These are phyloP conservation scores for Penstemon eatonii DNA, from an alignment of 257 asterid genomes.

Conservation along the genomic window DNA sequence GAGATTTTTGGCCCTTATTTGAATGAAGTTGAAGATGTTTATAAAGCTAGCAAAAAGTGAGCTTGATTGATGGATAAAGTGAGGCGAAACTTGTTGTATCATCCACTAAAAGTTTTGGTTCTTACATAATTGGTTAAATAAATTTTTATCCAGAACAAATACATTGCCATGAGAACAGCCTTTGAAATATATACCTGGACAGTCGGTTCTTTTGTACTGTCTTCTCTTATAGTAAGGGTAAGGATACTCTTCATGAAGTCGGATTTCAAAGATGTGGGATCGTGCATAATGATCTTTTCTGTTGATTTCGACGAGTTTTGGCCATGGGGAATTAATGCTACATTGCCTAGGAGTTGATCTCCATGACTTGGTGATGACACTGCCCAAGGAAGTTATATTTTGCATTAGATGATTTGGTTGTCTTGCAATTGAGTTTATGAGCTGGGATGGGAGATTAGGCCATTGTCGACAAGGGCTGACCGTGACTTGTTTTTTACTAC, in stretches of 20 bases:
- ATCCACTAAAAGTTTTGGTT: no score
- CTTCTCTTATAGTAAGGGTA: no score
- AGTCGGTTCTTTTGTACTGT: no score
- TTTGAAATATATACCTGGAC: no score
- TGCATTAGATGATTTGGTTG: conserved; percentile 25
- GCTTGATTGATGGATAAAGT: no score
- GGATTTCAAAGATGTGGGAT: no score
- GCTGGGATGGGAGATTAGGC: conserved; percentile 45
- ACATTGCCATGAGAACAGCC: no score
- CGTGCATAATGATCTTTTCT: background rate
- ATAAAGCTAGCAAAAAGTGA: no score
- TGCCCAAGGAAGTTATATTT: conserved; percentile 28
- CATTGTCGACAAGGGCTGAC: conserved; percentile 28
- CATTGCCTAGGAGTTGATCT: conserved; percentile 28
- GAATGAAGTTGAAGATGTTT: conserved; percentile 24
- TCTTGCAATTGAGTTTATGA: conserved; percentile 18
- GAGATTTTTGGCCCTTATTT: conserved; percentile 33
- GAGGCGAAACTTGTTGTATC: no score
- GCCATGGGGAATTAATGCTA: conserved; percentile 18
- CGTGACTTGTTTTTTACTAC: background rate
- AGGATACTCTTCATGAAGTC: no score
- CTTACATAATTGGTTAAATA: no score
- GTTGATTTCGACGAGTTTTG: conserved; percentile 28
- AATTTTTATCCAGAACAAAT: no score
- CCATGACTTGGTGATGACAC: conserved; percentile 37